Evolutionary conservation across 176 grass and related monocot species (phyloP).

Genomic region (Oryza longistaminata): DNA sequence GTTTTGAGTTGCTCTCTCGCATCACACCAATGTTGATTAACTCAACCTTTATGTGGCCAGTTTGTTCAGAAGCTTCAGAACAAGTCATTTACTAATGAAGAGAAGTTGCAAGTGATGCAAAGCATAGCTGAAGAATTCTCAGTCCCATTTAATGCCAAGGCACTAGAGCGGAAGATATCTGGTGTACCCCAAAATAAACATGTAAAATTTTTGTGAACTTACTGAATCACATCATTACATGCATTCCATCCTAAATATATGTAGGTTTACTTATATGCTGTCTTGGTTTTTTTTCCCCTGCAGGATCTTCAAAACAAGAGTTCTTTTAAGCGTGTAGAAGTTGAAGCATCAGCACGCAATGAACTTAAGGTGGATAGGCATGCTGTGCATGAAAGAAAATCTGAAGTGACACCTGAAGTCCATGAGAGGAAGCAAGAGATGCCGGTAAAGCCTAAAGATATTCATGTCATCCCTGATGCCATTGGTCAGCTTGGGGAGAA

Average conservation of each 20-base stretch:
- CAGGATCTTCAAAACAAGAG: conserved; percentile 55
- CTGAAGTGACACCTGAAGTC: conserved; percentile 30
- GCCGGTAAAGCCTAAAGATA: conserved; percentile 65
- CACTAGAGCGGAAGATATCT: conserved; percentile 47
- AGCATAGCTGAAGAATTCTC: conserved; percentile 73
- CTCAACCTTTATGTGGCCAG: conserved; percentile 44
- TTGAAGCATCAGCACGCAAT: conserved; percentile 38
- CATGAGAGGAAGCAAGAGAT: conserved; percentile 45
- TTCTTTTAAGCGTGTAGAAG: conserved; percentile 40
- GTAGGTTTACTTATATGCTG: neutral
- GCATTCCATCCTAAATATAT: neutral
- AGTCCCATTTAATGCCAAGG: conserved; percentile 57
- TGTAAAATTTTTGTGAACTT: conserved; percentile 43
- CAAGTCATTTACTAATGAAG: conserved; percentile 79
- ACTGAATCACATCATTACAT: conserved; percentile 12
- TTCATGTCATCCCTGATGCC: conserved; percentile 62
- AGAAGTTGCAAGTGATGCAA: conserved; percentile 81
- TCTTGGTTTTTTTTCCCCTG: conserved; percentile 12
- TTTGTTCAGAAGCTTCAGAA: conserved; percentile 82
- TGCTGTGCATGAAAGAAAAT: conserved; percentile 45
- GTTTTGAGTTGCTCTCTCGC: conserved; percentile 29
- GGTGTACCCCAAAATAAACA: conserved; percentile 48
- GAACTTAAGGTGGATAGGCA: conserved; percentile 34
- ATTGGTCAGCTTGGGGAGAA: conserved; percentile 36
- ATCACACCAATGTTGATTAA: conserved; percentile 35